A percentile compares a stretch with the other conserved stretches of the same genome.
Conservation (phyloP, 1,139 yeast species). For the Waltiozyma sp. region DNA sequence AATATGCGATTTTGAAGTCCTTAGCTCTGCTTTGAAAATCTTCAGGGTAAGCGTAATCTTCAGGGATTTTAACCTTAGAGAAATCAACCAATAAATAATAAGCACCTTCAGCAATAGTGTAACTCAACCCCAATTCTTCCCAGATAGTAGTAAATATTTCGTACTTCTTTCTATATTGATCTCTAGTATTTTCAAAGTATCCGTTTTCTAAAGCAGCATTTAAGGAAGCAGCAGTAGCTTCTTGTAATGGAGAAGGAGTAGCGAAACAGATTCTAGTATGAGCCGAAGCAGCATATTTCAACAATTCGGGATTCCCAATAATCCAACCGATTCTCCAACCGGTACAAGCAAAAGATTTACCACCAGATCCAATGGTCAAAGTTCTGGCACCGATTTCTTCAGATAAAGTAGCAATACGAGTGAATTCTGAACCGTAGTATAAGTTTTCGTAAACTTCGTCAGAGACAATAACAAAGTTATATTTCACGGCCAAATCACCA, state of each 20-base stretch:
- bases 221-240: slow-evolving; percentile 77
- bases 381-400: slow-evolving; percentile 75
- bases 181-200: slow-evolving; percentile 62
- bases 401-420: slow-evolving; percentile 72
- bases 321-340: slow-evolving; percentile 99
- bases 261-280: slow-evolving; percentile 89
- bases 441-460: slow-evolving; percentile 95
- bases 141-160: slow-evolving; percentile 62
- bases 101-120: slow-evolving; percentile 86
- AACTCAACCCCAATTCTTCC: slow-evolving; percentile 80
- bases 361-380: slow-evolving; percentile 91
- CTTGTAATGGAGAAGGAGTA: slow-evolving; percentile 89
- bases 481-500: slow-evolving; percentile 73
- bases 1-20: slow-evolving; percentile 82
- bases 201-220: slow-evolving; percentile 44
- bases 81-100: slow-evolving; percentile 86
- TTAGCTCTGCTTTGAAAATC: slow-evolving; percentile 58
- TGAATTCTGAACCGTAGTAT: slow-evolving; percentile 55
- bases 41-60: slow-evolving; percentile 58
- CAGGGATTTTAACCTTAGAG: slow-evolving; percentile 68
- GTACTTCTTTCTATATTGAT: slow-evolving; percentile 59
- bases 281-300: slow-evolving; percentile 77
- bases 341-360: slow-evolving; percentile 94
- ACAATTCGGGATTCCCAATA: slow-evolving; percentile 72
- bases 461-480: slow-evolving; percentile 70